phyloP scores from a whole-genome alignment of 2,329 filamentous ascomycete species.

The Rhexocercosporidium sp. region DNA sequence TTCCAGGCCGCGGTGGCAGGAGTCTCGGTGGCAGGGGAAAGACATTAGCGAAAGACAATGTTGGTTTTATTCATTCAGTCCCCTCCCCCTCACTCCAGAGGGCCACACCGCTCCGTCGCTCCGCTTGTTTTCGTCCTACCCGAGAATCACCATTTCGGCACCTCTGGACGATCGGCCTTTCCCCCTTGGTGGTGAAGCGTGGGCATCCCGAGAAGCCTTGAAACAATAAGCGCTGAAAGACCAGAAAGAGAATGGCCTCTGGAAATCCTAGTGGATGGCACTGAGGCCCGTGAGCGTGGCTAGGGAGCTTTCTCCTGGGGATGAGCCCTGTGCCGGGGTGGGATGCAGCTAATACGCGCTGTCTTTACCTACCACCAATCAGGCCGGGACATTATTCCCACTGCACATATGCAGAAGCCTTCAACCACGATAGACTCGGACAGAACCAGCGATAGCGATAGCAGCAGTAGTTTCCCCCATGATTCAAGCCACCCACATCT shows the following conservation, averaged over 20 bases:
- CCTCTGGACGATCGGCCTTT: background rate
- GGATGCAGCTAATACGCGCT: background rate
- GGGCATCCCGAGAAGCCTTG: background rate
- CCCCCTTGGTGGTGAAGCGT: background rate
- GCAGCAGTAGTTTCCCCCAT: too few relatives aligned
- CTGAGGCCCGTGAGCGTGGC: background rate
- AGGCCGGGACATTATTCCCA: background rate
- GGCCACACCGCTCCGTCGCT: background rate
- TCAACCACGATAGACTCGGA: background rate
- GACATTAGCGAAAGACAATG: too few relatives aligned
- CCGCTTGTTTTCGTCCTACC: background rate
- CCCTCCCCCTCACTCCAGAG: too few relatives aligned
- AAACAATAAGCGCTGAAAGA: background rate
- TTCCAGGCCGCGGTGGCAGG: too few relatives aligned
- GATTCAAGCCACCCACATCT: background rate
- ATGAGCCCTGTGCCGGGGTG: background rate
- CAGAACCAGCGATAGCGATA: too few relatives aligned
- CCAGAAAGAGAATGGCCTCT: background rate
- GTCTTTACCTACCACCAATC: background rate
- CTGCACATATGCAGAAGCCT: background rate
- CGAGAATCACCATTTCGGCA: background rate
- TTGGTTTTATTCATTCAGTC: too few relatives aligned
- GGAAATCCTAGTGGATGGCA: background rate
- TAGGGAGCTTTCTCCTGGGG: too few relatives aligned
- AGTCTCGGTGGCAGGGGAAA: too few relatives aligned